Evolutionary conservation across 257 asterid species (phyloP).

Genomic region (Nicotiana otophora): DNA sequence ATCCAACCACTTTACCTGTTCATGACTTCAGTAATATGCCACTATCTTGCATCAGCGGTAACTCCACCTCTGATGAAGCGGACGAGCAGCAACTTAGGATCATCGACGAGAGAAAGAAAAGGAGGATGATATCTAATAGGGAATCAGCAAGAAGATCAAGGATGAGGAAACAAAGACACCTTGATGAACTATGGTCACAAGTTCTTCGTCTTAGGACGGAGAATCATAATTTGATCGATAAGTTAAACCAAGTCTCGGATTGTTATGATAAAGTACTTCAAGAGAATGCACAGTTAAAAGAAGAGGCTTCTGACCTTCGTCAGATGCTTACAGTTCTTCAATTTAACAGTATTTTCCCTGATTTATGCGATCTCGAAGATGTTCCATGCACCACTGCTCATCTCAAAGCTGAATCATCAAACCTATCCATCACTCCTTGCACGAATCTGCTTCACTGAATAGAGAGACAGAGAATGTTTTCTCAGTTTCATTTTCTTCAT

Average conservation of each 20-base stretch:
- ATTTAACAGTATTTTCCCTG: slow-evolving; percentile 37
- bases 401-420: slow-evolving; percentile 48
- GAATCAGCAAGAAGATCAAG: slow-evolving; percentile 90
- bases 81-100: slow-evolving; percentile 47
- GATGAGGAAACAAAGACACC: slow-evolving; percentile 90
- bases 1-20: slow-evolving; percentile 21
- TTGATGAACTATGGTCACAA: slow-evolving; percentile 80
- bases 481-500: slow-evolving; percentile 16
- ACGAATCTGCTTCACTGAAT: slow-evolving; percentile 40
- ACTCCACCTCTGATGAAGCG: slow-evolving; percentile 75
- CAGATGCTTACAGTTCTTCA: slow-evolving; percentile 50
- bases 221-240: slow-evolving; percentile 52
- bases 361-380: slow-evolving; percentile 53
- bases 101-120: slow-evolving; percentile 64
- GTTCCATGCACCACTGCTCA: slow-evolving; percentile 62
- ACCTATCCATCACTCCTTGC: slow-evolving; percentile 32
- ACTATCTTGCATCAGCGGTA: slow-evolving; percentile 39
- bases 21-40: slow-evolving; percentile 29
- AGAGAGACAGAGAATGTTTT: slow-evolving; percentile 8
- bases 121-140: slow-evolving; percentile 87
- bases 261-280: slow-evolving; percentile 49
- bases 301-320: slow-evolving; percentile 65
- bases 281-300: slow-evolving; percentile 61
- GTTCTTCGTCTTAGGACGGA: slow-evolving; percentile 63
- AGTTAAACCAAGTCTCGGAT: slow-evolving; percentile 45